Conservation (phyloP, 2,329 filamentous ascomycete species). For the Ploettnerulaceae sp. region DNA sequence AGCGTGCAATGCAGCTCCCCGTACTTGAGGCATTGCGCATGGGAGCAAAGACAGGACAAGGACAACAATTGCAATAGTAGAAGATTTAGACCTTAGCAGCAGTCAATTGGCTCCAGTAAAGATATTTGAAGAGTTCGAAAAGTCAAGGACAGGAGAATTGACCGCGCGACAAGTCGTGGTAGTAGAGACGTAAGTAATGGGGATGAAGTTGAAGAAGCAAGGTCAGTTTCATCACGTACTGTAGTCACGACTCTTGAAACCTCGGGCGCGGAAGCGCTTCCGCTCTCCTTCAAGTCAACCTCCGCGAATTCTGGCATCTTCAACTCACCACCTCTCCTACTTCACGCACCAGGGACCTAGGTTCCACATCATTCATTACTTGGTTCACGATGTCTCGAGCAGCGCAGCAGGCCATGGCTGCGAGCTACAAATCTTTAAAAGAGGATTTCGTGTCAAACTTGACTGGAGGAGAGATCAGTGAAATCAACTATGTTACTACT, state of each 20-base stretch:
- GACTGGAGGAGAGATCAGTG: constrained; percentile 72
- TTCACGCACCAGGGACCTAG: constrained; percentile 3
- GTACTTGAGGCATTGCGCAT: no score
- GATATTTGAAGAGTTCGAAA: no score
- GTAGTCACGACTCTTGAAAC: background rate
- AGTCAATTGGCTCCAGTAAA: no score
- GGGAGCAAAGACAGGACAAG: no score
- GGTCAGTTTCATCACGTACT: background rate
- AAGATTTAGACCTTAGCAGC: no score
- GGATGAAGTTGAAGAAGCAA: background rate
- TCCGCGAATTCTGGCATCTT: constrained; percentile 25
- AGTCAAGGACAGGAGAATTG: no score
- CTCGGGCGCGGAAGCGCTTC: background rate
- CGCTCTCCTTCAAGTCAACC: background rate
- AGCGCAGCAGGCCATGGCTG: constrained; percentile 36
- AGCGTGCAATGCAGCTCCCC: no score
- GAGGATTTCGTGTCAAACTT: constrained; percentile 94
- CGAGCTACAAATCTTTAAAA: constrained; percentile 83
- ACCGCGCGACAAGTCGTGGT: no score
- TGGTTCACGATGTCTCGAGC: constrained; percentile 27
- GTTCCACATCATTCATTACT: constrained; percentile 1
- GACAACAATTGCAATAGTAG: no score
- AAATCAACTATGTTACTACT: constrained; percentile 82
- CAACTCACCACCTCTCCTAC: background rate
- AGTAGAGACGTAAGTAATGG: background rate